Percentiles rank a stretch among this genome's conserved stretches.
phyloP scores from a whole-genome alignment of 2,329 filamentous ascomycete genomes.

The Trichoderma sp. region DNA sequence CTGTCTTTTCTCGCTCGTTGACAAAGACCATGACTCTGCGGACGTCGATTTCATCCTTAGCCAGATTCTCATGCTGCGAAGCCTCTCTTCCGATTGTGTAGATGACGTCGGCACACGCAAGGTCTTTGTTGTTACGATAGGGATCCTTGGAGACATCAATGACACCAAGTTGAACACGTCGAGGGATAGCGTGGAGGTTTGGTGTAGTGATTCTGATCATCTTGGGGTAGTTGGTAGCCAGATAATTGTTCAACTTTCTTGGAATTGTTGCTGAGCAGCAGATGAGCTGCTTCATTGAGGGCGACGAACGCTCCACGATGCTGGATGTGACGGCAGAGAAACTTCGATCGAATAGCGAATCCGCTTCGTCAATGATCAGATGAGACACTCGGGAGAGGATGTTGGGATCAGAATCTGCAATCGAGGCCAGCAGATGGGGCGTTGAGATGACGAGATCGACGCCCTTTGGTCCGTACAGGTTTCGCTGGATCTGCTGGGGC shows the following conservation, averaged over 20 bases:
- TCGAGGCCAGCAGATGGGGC: conserved; percentile 84
- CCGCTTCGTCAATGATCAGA: conserved; percentile 90
- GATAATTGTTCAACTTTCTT: conserved; percentile 78
- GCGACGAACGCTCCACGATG: conserved; percentile 78
- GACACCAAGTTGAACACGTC: conserved; percentile 89
- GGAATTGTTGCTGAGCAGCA: conserved; percentile 97
- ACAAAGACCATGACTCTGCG: conserved; percentile 95
- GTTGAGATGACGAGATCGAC: conserved; percentile 87
- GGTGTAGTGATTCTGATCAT: conserved; percentile 88
- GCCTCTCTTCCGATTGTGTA: conserved; percentile 87
- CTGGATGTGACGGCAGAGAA: conserved; percentile 81
- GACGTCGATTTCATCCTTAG: conserved; percentile 61
- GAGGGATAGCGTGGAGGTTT: conserved; percentile 92
- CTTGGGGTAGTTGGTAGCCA: conserved; percentile 79
- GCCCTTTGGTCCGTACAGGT: conserved; percentile 76
- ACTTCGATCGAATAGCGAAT: conserved; percentile 91
- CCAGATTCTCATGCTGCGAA: conserved; percentile 56
- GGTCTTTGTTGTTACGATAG: conserved; percentile 87
- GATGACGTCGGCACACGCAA: conserved; percentile 93
- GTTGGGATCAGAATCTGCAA: conserved; percentile 87
- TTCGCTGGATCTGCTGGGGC: conserved; percentile 77
- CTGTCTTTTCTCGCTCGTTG: conserved; percentile 89
- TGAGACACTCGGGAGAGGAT: conserved; percentile 89
- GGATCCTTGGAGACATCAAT: conserved; percentile 91
- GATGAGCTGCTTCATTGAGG: conserved; percentile 82